Base-by-base conservation (phyloP, 2,329 filamentous ascomycete genomes). In the Hypoxylon sp. region DNA sequence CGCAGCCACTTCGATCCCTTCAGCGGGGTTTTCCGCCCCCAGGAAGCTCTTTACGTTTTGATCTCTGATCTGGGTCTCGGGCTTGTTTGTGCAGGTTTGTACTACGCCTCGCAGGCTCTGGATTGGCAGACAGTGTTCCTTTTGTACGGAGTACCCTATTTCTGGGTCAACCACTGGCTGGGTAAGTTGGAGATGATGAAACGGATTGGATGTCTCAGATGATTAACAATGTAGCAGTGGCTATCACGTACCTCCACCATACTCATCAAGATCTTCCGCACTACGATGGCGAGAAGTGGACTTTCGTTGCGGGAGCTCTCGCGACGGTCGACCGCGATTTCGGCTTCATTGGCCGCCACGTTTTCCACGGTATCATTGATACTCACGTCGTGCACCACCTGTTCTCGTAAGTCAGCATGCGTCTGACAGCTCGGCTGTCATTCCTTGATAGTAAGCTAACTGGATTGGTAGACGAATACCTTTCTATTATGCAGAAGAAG, bases 221-320 rank as follows among this genome's bases (percentile, higher is more conserved):
- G n/a, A 60, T 62, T 77, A 73, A 74, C 75, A 32, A 30, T 38
- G 25, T 45, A 28, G 64, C 34, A 89, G 89, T 93, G 19, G 89
- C 89, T 69, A 92, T 93, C 76, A 93, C 90, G 51, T 93, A 91
- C 79, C 88, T 93, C 19, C 90, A 93, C 79, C 90, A 93, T 83
- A 91, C 89, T 60, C 87, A 91, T 75, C 80, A 80, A 13, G 77
- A 78, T 25, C 81, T 89, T 52, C 85, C 85, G 17, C 86, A 90
- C 78, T 90, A 88, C 76, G 83, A 86, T 25, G 83, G 84, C 46
- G 82, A 85, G 17, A 81, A 81, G 60, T 91, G 89, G 89, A 88
- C 85, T 21, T 91, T 86, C 72, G 84, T 87, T 67, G 86, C 87
- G 72, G 89, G 89, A 25, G 88, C 89, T 2, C 80, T 87, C 13